Evolutionary conservation across 2,329 filamentous ascomycete species (phyloP), one percentile per base, ranked within the genome.

Genomic region (Penicillium digitatum): DNA sequence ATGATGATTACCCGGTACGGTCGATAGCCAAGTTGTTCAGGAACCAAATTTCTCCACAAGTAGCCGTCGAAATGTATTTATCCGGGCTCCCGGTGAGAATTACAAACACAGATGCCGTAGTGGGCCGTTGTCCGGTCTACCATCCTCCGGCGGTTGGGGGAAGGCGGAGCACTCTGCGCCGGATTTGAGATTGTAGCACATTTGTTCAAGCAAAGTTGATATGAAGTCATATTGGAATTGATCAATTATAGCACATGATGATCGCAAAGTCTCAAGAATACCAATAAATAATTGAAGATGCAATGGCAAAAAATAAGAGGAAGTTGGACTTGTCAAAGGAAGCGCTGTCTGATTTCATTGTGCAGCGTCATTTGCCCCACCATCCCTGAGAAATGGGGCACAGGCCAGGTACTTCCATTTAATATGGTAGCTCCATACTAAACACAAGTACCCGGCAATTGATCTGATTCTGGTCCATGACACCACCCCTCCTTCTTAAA

Each of bases 81-180:
- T 53, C 63, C 62, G 63, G 61, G 52, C 52, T 53, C 60, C 52
- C 63, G 63, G 63, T 65, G 63, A 65, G 50, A 24, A 48, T 58
- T 42, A 56, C 50, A 64, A 56, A 46, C 7, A 49, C 55, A 59
- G 48, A 52, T 55, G 42, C 57, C 58, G 55, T 61, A 58, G 64
- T 64, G 62, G 62, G 60, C 60, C 63, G 62, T 62, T 63, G 63
- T 53, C 62, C 62, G 62, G 62, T 65, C 62, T 62, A 64, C 63
- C 56, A 59, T 63, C 47, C 60, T 65, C 63, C 63, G 62, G 62
- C 63, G 62, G 62, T 60, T 61, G 60, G 59, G 56, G 59, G 44
- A 38, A 54, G 49, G 46, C 69, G 69, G 69, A 71, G 68, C 67
- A 71, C 68, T 55, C 66, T 71, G 68, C 56, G 61, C 69, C 69